phyloP scores from a whole-genome alignment of 2,329 filamentous ascomycete species.

The Fusarium beomiforme region DNA sequence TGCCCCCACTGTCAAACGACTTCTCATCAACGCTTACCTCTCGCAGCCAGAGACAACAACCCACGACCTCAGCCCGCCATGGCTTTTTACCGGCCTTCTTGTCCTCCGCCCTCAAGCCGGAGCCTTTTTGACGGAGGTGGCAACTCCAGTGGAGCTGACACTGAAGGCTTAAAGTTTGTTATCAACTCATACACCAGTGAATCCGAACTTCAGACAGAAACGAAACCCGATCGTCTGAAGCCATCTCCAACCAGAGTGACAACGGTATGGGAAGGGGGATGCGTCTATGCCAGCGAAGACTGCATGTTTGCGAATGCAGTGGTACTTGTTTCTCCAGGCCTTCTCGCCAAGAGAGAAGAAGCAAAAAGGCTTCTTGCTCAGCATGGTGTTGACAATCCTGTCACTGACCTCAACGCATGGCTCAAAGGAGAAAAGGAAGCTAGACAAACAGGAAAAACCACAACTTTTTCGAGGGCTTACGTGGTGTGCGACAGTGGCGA shows the following conservation, averaged over 20 bases:
- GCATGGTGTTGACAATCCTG: constrained; percentile 54
- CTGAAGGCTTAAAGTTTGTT: constrained; percentile 16
- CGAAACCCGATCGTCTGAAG: neutral
- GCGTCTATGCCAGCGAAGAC: constrained; percentile 45
- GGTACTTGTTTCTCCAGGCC: constrained; percentile 56
- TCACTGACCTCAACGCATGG: constrained; percentile 52
- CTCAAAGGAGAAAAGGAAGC: constrained; percentile 22
- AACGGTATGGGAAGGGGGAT: constrained; percentile 30
- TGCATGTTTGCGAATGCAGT: constrained; percentile 52
- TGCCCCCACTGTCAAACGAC: neutral
- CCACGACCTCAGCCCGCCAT: constrained; percentile 27
- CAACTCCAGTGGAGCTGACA: neutral
- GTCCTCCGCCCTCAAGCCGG: neutral
- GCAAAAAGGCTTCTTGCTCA: constrained; percentile 51
- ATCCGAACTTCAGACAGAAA: neutral
- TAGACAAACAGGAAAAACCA: neutral
- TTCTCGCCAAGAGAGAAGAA: constrained; percentile 47
- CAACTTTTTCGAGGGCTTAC: constrained; percentile 38
- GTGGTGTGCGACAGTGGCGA: constrained; percentile 55
- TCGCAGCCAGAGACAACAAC: constrained; percentile 40
- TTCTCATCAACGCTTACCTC: constrained; percentile 28
- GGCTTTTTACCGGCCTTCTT: neutral
- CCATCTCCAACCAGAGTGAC: neutral
- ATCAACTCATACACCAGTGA: neutral
- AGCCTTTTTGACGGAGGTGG: neutral